Conservation (phyloP, 2,329 filamentous ascomycete genomes). For the Atkinsonella texensis region DNA sequence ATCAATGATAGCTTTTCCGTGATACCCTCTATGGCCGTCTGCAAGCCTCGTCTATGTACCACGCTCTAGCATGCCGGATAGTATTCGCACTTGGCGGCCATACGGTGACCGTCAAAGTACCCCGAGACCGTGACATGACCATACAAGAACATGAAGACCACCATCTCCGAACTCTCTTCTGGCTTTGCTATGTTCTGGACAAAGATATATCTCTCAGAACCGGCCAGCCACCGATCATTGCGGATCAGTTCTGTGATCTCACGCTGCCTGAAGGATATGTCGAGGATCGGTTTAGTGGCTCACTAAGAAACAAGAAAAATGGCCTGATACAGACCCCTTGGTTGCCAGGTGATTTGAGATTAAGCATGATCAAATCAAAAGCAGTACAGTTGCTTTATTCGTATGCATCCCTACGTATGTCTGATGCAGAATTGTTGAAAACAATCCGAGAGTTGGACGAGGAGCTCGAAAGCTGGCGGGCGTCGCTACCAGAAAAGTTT, state of each 20-base stretch:
- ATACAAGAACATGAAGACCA: conserved; percentile 16
- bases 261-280: conserved; percentile 29
- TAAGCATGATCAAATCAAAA: conserved; percentile 40
- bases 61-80: conserved; percentile 32
- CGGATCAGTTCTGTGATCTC: conserved; percentile 40
- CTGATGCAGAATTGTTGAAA: conserved; percentile 40
- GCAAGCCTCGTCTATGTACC: conserved; percentile 31
- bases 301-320: neutral
- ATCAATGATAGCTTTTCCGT: conserved; percentile 23
- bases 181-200: conserved; percentile 42
- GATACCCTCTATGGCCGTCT: conserved; percentile 34
- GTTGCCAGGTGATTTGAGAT: conserved; percentile 33
- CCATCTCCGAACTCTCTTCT: conserved; percentile 34
- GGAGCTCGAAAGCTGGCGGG: conserved; percentile 42
- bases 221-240: conserved; percentile 37
- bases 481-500: conserved; percentile 30
- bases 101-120: conserved; percentile 10
- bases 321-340: conserved; percentile 17
- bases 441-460: conserved; percentile 45
- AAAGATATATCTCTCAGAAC: conserved; percentile 43
- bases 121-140: conserved; percentile 8
- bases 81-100: conserved; percentile 39
- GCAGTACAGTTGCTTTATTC: conserved; percentile 38
- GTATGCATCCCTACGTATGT: conserved; percentile 31
- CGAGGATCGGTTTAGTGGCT: conserved; percentile 11